Conservation (phyloP, 2,329 filamentous ascomycete genomes). For the Aureobasidium mangrovei region DNA sequence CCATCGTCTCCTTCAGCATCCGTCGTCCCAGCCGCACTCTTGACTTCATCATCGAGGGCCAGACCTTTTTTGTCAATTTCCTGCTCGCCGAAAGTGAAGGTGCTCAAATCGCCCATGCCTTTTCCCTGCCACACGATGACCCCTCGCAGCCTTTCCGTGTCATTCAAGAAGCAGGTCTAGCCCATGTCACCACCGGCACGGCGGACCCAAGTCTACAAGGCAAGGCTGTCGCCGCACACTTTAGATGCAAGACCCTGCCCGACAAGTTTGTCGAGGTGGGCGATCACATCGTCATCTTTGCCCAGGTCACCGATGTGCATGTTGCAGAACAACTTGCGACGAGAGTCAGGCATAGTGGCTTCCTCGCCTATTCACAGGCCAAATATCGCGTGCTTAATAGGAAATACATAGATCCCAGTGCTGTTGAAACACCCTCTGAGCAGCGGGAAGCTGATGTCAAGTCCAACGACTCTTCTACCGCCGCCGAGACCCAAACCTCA, state of each 20-base stretch:
- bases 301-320: conserved; percentile 26
- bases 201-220: background rate
- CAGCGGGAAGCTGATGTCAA: too few species aligned
- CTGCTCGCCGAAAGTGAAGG: conserved; percentile 28
- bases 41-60: conserved; percentile 37
- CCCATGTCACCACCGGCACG: background rate
- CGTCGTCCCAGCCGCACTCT: conserved; percentile 48
- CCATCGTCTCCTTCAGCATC: conserved; percentile 55
- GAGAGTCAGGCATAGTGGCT: background rate
- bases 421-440: background rate
- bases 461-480: too few species aligned
- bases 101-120: conserved; percentile 26
- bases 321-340: background rate
- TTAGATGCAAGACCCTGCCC: conserved; percentile 29
- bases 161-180: background rate
- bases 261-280: conserved; percentile 33
- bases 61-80: conserved; percentile 45
- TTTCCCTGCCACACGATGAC: conserved; percentile 22
- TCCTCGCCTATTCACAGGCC: background rate
- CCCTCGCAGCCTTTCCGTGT: conserved; percentile 19
- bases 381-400: background rate
- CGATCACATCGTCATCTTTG: conserved; percentile 41
- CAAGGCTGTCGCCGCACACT: conserved; percentile 20
- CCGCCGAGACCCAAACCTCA: too few species aligned
- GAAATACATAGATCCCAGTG: background rate